Conservation (phyloP, 2,329 filamentous ascomycete species). For the Neoarthrinium moseri region DNA sequence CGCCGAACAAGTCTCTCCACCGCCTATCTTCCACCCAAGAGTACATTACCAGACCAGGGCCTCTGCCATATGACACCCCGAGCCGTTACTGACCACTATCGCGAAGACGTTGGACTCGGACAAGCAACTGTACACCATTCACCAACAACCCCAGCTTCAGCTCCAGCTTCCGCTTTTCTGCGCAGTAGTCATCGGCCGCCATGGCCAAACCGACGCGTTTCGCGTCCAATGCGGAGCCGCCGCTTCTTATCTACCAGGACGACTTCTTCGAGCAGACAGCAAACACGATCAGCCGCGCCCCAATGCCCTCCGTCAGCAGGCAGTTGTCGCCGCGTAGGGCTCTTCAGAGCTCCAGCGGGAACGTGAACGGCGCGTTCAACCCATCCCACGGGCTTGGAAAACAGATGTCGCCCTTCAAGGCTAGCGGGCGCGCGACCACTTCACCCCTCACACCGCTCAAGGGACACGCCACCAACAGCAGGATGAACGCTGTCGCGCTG, state of each 20-base stretch:
- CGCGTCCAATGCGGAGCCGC: conserved; percentile 42
- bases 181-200: conserved; percentile 31
- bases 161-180: too few species aligned
- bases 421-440: conserved; percentile 49
- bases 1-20: conserved; percentile 11
- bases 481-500: conserved; percentile 69
- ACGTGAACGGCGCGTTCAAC: conserved; percentile 66
- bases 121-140: too few species aligned
- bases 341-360: conserved; percentile 44
- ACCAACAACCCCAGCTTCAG: conserved; percentile 10
- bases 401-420: conserved; percentile 70
- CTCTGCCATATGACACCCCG: conserved; percentile 4
- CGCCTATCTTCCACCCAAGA: conserved; percentile 6
- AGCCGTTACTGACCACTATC: conserved; percentile 1
- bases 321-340: conserved; percentile 41
- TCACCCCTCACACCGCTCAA: conserved; percentile 61
- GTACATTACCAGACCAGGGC: conserved; percentile 15
- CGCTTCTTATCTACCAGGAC: conserved; percentile 51
- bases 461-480: conserved; percentile 55
- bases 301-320: conserved; percentile 52
- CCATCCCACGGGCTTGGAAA: conserved; percentile 53
- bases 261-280: conserved; percentile 45
- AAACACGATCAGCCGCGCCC: conserved; percentile 52
- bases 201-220: conserved; percentile 55
- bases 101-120: too few species aligned